phyloP scores from a whole-genome alignment of 2,329 filamentous ascomycete genomes.

The Penicillium corylophilum region DNA sequence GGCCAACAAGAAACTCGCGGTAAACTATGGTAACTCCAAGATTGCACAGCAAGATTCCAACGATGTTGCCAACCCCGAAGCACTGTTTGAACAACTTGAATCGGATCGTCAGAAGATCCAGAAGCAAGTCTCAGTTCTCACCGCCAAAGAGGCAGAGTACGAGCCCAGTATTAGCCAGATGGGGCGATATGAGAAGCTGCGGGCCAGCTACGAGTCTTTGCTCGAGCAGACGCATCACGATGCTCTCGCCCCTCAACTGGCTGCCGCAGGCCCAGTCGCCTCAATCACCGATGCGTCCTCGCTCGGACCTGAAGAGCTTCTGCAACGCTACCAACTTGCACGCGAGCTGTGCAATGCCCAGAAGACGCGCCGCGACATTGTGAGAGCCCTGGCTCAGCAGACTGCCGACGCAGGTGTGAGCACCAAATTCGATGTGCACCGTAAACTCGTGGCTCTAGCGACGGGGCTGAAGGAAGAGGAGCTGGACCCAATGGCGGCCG shows the following conservation, averaged over 20 bases:
- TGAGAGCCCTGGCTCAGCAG: constrained; percentile 45
- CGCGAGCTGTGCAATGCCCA: constrained; percentile 35
- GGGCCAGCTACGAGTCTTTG: constrained; percentile 41
- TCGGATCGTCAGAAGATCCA: constrained; percentile 45
- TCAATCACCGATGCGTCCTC: constrained; percentile 15
- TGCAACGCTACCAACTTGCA: constrained; percentile 30
- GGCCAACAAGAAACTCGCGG: constrained; percentile 68
- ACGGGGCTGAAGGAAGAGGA: constrained; percentile 50
- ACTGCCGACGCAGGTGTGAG: constrained; percentile 47
- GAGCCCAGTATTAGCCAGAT: constrained; percentile 38
- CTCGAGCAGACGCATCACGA: constrained; percentile 45
- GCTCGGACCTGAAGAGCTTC: constrained; percentile 32
- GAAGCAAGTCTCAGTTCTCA: constrained; percentile 37
- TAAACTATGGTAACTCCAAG: constrained; percentile 60
- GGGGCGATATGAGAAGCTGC: constrained; percentile 40
- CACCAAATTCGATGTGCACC: constrained; percentile 48
- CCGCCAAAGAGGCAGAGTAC: constrained; percentile 38
- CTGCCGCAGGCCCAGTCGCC: constrained; percentile 15
- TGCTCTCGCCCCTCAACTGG: constrained; percentile 35
- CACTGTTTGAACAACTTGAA: constrained; percentile 44
- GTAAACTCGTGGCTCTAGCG: constrained; percentile 48
- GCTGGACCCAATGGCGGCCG: constrained; percentile 48
- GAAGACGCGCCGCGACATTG: constrained; percentile 33
- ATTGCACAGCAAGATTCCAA: constrained; percentile 56
- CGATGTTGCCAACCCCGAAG: constrained; percentile 43